Conservation (phyloP, 148 eudicot species). For the Rhododendron henanense region DNA sequence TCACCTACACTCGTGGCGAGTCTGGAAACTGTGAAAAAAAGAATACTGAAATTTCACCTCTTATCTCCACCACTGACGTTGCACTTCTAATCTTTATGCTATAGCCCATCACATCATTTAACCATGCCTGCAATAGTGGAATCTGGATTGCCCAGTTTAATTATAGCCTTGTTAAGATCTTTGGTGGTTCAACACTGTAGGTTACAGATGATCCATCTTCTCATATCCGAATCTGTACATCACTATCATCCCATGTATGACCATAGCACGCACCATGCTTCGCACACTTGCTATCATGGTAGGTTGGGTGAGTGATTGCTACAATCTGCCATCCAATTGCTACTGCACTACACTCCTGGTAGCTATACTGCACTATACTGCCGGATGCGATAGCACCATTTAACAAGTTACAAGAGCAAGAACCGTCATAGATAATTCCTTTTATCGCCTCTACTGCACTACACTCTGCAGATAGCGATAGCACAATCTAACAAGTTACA, state of each 20-base stretch:
- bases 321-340: background rate
- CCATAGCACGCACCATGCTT: background rate
- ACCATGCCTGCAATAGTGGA: background rate
- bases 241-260: background rate
- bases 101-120: background rate
- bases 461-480: background rate
- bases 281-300: background rate
- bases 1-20: background rate
- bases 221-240: background rate
- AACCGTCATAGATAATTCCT: background rate
- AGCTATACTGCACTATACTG: background rate
- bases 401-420: background rate
- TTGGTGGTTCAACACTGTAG: background rate
- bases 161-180: background rate
- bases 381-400: background rate
- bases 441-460: background rate
- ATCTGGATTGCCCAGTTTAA: background rate
- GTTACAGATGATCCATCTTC: background rate
- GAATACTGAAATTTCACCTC: background rate
- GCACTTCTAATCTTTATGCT: background rate
- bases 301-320: background rate
- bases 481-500: background rate
- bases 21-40: background rate
- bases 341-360: too few relatives aligned
- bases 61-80: background rate